Conservation (phyloP, 2,329 filamentous ascomycete species). For the Metarhizium rileyi region DNA sequence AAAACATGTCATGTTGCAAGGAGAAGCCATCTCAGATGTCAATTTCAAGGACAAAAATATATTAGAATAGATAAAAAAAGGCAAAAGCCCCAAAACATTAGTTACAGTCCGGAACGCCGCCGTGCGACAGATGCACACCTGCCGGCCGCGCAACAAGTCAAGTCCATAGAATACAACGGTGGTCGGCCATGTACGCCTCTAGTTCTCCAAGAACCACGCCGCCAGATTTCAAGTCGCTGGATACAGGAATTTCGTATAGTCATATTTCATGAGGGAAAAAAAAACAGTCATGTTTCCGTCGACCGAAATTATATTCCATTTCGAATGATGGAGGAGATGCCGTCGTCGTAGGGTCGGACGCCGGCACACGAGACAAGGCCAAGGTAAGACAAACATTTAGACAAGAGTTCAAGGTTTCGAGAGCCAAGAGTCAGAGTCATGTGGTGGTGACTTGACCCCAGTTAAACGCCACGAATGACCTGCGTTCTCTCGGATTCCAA, state of each 20-base stretch:
- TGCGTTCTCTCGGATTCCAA: slow-evolving; percentile 87
- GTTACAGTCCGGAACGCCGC: slow-evolving; percentile 7
- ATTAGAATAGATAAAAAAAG: background rate
- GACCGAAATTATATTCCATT: background rate
- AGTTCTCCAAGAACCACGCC: slow-evolving; percentile 3
- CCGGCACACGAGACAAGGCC: background rate
- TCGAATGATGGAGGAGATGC: too few relatives aligned
- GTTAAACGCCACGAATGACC: slow-evolving; percentile 81
- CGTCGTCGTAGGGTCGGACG: background rate
- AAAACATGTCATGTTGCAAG: too few relatives aligned
- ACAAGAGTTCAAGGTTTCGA: too few relatives aligned
- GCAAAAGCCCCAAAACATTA: slow-evolving; percentile 2
- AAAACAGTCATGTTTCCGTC: background rate
- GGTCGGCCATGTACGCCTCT: slow-evolving; percentile 8
- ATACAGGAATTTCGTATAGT: slow-evolving; percentile 10
- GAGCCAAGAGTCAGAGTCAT: too few relatives aligned
- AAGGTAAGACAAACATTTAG: too few relatives aligned
- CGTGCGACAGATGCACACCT: slow-evolving; percentile 8
- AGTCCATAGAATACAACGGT: slow-evolving; percentile 11
- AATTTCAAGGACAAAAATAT: background rate
- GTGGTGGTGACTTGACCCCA: background rate
- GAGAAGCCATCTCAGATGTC: background rate
- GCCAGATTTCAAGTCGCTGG: slow-evolving; percentile 1
- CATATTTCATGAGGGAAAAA: slow-evolving; percentile 7
- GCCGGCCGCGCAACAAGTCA: background rate